Base-by-base conservation (phyloP, 164 flowering plant genomes). In the Stephania yunnanensis region DNA sequence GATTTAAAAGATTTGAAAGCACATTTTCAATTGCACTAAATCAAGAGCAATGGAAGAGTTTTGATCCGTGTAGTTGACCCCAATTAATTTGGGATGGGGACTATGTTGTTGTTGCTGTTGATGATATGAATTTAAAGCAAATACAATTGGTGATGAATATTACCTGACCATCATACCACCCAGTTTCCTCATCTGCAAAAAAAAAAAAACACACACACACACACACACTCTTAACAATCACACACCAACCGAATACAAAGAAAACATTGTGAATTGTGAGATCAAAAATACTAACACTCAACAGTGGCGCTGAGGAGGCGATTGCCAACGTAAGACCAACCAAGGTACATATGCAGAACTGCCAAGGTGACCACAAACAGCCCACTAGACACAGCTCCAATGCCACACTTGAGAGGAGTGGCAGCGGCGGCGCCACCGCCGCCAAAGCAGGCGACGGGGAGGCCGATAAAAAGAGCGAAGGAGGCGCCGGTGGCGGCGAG, bases 91-190 rank as follows among this genome's bases (percentile, higher is more conserved):
- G 42, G 4, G 42, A 36, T 1, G 1, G 1, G 1, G 42, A 4
- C 4, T 36, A 0, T 36, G 42, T 36, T 36, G 42, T 36, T 36
- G 42, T 36, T 36, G 25, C 4, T 36, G 42, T 36, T 36, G 42
- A 2, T 36, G 42, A 36, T 36, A 36, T 36, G 42, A 36, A 36
- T 36, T 1, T 36, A 36, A 36, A 36, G 42, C 42, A 36, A 36
- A 36, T 36, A 36, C 2, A 36, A 36, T 36, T 4, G 42, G 42
- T 36, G 42, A 4, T 36, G 42, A 36, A 36, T 36, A 36, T 53
- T 83, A 92, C 99, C 98, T 93, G 98, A 61, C 99, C 99, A 86
- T 95, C 99, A 70, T 92, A 95, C 99, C 97, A 95, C 7, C 98
- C 99, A 0, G 97, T 95, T 82, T 95, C 99, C 80, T 95, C 97